phyloP scores from a whole-genome alignment of 2,329 filamentous ascomycete genomes.

The Aspergillus sergii region DNA sequence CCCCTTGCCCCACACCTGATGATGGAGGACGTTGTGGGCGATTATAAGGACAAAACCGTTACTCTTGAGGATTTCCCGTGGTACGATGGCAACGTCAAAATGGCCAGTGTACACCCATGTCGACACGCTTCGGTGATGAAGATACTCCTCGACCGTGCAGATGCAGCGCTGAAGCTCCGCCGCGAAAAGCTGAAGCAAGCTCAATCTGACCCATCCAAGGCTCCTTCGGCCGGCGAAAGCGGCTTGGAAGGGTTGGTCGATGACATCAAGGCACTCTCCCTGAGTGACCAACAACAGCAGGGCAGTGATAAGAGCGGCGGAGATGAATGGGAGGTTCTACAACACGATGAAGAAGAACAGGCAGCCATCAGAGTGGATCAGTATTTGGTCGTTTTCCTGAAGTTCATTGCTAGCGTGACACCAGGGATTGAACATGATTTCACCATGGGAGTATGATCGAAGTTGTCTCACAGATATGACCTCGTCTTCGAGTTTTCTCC shows the following conservation, averaged over 20 bases:
- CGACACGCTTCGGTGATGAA: conserved; percentile 99
- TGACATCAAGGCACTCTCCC: conserved; percentile 66
- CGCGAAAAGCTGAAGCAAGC: conserved; percentile 75
- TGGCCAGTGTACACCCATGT: conserved; percentile 95
- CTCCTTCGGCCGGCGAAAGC: conserved; percentile 38
- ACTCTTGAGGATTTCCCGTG: conserved; percentile 97
- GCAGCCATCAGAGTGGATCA: conserved; percentile 55
- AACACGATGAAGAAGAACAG: conserved; percentile 52
- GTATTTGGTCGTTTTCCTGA: conserved; percentile 55
- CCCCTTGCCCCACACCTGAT: conserved; percentile 81
- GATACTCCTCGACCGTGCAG: conserved; percentile 89
- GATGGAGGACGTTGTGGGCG: conserved; percentile 96
- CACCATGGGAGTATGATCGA: conserved; percentile 83
- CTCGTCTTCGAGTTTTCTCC: background rate
- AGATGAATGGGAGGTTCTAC: conserved; percentile 67
- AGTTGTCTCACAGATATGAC: background rate
- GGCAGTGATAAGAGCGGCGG: conserved; percentile 40
- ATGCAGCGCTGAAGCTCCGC: conserved; percentile 86
- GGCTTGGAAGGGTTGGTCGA: conserved; percentile 88
- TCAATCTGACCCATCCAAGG: conserved; percentile 55
- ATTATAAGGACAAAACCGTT: conserved; percentile 98
- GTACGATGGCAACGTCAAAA: conserved; percentile 88
- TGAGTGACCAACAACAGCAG: conserved; percentile 52
- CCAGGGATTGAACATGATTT: conserved; percentile 98
- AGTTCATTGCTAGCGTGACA: conserved; percentile 85